phyloP scores from a whole-genome alignment of 805 yeast species.

The Starmerella powellii region DNA sequence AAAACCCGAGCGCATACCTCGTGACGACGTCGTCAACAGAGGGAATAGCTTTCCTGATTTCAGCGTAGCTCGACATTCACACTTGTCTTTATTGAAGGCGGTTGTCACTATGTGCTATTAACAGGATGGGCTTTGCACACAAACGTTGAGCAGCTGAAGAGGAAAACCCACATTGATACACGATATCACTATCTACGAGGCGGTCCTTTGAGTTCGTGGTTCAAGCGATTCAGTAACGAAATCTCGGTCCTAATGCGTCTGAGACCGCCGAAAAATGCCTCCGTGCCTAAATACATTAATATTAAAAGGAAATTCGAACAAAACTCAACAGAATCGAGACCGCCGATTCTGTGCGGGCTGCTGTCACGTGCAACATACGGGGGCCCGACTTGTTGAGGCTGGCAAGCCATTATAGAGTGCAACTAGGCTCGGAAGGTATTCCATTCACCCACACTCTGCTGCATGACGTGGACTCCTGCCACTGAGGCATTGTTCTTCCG shows the following conservation, averaged over 20 bases:
- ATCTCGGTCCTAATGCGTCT: background rate
- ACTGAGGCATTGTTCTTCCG: slow-evolving; percentile 8
- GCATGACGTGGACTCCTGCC: slow-evolving; percentile 12
- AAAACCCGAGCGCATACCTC: slow-evolving; percentile 83
- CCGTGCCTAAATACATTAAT: background rate
- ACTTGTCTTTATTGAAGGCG: background rate
- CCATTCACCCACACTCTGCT: background rate
- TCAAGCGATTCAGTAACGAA: too few relatives aligned
- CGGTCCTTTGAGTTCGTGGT: too few relatives aligned
- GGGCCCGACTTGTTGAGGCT: too few relatives aligned
- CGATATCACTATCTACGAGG: too few relatives aligned
- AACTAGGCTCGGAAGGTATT: too few relatives aligned
- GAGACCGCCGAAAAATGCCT: background rate
- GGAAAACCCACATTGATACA: too few relatives aligned
- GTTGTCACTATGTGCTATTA: background rate
- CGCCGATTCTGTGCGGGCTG: too few relatives aligned
- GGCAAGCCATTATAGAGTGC: too few relatives aligned
- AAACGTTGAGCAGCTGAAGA: background rate
- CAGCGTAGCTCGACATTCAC: slow-evolving; percentile 26
- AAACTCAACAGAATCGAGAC: too few relatives aligned
- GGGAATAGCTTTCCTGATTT: slow-evolving; percentile 78
- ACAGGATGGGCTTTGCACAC: background rate
- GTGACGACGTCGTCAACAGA: slow-evolving; percentile 76
- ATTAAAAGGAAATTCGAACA: too few relatives aligned
- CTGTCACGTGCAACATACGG: too few relatives aligned